Evolutionary conservation across 306 rosid genomes (phyloP), one percentile per base, ranked within the genome.

Genomic region (Pueraria montana): DNA sequence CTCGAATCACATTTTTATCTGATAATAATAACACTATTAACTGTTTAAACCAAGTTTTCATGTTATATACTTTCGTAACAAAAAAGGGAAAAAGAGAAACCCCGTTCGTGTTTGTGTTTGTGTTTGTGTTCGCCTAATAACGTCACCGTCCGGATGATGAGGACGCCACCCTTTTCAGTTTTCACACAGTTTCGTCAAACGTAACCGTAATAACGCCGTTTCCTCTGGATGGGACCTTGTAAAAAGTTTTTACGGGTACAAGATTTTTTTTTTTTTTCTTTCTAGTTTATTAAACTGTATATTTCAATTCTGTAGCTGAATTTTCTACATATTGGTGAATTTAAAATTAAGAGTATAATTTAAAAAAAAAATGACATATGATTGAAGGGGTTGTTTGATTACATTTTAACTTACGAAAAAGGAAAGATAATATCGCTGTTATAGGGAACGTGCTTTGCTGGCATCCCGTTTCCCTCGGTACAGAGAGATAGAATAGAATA

Each of bases 181-280:
- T 67, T 66, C 61, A 30, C 65, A 80, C 86, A 71, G 36, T 75
- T 34, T 68, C 43, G 64, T 73, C 36, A 11, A 82, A 78, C 81
- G 77, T 81, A 68, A 55, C 21, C 49, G 5, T 72, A 48, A 11
- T 66, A 77, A 77, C 78, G 53, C 77, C 72, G 84, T 70, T 71
- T 2, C 20, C 17, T 50, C 52, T 48, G 13, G 11, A 75, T 5
- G 38, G 34, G 5, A 18, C 8, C 14, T 48, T 49, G 8, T 4
- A 4, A 2, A 2, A 2, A 1, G 2, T 2, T 12, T 46, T 4
- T 8, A 49, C 18, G 0, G 6, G 0, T 40, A 40, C 17, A 6
- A 40, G 42, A 9, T 66, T 38, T 67, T 69, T 69, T 69, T 40
- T 4, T 34, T 34, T 34, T 34, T 5, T 0, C 5, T 30, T 30